Conservation (phyloP, 2,329 filamentous ascomycete species). For the Aaosphaeria pasadenensis region DNA sequence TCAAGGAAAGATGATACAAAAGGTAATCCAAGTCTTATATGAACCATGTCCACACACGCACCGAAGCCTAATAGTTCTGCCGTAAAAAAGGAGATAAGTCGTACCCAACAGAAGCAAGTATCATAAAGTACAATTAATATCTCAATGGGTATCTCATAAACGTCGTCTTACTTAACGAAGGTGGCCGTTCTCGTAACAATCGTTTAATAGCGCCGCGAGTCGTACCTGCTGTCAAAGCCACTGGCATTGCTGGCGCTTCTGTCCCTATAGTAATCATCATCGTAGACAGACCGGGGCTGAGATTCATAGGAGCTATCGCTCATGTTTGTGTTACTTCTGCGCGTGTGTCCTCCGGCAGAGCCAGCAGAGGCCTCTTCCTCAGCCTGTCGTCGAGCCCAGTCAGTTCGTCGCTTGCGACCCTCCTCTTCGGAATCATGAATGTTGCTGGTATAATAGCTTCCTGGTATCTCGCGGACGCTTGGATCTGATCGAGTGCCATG, state of each 20-base stretch:
- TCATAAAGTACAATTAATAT: too few species aligned
- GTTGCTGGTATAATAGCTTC: conserved; percentile 28
- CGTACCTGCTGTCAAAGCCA: conserved; percentile 28
- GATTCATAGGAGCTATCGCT: conserved; percentile 25
- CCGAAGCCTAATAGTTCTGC: too few species aligned
- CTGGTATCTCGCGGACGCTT: conserved; percentile 27
- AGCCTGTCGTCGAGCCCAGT: conserved; percentile 17
- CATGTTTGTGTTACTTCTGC: conserved; percentile 18
- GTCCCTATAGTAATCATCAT: conserved; percentile 28
- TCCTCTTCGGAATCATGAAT: conserved; percentile 32
- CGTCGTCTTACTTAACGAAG: too few species aligned
- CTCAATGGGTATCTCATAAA: too few species aligned
- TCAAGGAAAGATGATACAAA: too few species aligned
- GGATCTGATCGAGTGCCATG: conserved; percentile 34
- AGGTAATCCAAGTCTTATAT: too few species aligned
- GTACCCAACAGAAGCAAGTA: too few species aligned
- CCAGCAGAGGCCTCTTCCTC: conserved; percentile 10
- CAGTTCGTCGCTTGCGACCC: conserved; percentile 19
- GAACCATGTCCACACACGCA: too few species aligned
- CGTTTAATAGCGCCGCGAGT: conserved; percentile 26
- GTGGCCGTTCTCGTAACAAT: too few species aligned
- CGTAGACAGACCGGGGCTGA: conserved; percentile 26
- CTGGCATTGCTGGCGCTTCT: conserved; percentile 20
- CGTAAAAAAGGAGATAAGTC: too few species aligned
- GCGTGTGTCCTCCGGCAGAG: conserved; percentile 9